Conservation (phyloP, 345 rosid genomes). For the Triadica sebifera region DNA sequence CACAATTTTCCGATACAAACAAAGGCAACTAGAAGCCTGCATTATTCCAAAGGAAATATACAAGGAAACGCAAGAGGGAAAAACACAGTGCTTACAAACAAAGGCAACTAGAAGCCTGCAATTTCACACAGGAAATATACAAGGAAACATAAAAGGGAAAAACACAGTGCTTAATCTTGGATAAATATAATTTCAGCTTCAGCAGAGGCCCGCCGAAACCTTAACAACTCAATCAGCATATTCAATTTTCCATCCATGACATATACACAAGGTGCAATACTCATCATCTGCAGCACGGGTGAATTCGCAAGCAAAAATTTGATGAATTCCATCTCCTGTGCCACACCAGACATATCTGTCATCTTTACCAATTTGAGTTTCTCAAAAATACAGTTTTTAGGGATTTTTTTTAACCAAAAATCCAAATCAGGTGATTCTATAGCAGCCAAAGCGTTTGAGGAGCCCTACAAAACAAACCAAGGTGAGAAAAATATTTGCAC, state of each 20-base stretch:
- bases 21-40: too few relatives aligned
- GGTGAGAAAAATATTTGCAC: neutral
- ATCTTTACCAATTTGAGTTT: conserved; percentile 62
- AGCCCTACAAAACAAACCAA: conserved; percentile 43
- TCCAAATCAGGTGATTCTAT: conserved; percentile 55
- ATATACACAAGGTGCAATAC: conserved; percentile 52
- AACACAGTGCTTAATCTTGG: conserved; percentile 41
- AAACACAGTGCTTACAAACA: too few relatives aligned
- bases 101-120: too few relatives aligned
- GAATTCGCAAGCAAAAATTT: conserved; percentile 73
- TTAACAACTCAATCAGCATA: conserved; percentile 68
- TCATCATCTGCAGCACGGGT: conserved; percentile 56
- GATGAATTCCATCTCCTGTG: conserved; percentile 76
- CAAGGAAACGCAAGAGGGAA: too few relatives aligned
- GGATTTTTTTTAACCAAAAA: conserved; percentile 56
- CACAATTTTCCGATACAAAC: neutral
- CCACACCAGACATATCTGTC: conserved; percentile 67
- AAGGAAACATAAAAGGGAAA: neutral
- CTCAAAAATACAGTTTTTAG: conserved; percentile 45
- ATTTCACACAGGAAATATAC: neutral
- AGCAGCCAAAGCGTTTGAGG: conserved; percentile 48
- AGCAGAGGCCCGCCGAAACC: conserved; percentile 72
- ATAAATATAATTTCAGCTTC: conserved; percentile 60
- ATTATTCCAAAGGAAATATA: too few relatives aligned
- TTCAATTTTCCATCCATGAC: conserved; percentile 50